Evolutionary conservation across 345 rosid genomes (phyloP).

Genomic region (Bretschneidera sinensis): DNA sequence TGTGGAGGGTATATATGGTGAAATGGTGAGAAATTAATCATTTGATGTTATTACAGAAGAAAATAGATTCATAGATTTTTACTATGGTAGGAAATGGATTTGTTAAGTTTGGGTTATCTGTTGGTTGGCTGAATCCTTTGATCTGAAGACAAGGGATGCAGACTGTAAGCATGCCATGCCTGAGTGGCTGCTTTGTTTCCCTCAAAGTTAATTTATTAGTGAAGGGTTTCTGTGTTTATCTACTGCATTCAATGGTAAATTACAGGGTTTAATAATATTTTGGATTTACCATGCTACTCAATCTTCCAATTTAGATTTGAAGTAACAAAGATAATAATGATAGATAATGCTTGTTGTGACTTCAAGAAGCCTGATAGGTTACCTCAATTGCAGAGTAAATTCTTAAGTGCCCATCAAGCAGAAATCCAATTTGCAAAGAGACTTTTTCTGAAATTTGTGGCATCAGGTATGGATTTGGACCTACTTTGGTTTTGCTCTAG

Average conservation of each 20-base stretch:
- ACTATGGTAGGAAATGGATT: background rate
- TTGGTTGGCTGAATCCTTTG: background rate
- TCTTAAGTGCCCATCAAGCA: constrained; percentile 31
- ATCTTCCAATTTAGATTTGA: background rate
- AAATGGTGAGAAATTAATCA: constrained; percentile 35
- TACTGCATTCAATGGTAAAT: background rate
- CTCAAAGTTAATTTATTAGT: background rate
- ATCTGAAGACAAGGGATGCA: background rate
- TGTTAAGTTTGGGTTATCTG: background rate
- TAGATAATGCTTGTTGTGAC: constrained; percentile 4
- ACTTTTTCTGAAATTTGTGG: constrained; percentile 23
- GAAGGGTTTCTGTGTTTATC: background rate
- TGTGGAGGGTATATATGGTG: constrained; percentile 22
- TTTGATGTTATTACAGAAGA: background rate
- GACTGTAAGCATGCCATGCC: background rate
- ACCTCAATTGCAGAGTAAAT: constrained; percentile 38
- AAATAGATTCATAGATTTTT: too few relatives aligned
- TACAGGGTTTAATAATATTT: background rate
- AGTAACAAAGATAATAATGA: background rate
- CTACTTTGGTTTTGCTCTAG: too few relatives aligned
- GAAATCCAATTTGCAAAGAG: constrained; percentile 36
- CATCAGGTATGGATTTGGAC: constrained; percentile 30
- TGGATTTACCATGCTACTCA: background rate
- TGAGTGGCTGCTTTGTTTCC: background rate
- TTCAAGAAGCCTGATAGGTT: constrained; percentile 14